These are phyloP conservation scores for Eucalyptus paniculata DNA, from an alignment of 345 rosid species.

Conservation along the genomic window DNA sequence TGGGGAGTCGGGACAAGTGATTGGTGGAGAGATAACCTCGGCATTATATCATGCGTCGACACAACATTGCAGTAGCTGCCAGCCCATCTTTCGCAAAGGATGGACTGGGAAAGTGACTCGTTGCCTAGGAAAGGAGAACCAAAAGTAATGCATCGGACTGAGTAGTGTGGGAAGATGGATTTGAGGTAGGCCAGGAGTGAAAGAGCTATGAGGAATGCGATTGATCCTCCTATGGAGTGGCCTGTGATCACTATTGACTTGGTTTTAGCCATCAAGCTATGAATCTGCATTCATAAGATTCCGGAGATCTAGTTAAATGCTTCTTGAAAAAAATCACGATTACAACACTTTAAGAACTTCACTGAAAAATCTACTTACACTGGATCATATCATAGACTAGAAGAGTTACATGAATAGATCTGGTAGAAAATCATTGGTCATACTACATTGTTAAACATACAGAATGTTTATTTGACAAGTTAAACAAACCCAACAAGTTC, in stretches of 20 bases:
- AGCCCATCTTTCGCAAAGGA: conserved; percentile 46
- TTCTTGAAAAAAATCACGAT: rapidly evolving
- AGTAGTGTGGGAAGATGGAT: conserved; percentile 1
- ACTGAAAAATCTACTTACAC: rapidly evolving
- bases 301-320: rapidly evolving
- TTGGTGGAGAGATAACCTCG: conserved; percentile 34
- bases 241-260: conserved; percentile 63
- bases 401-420: no score
- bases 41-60: conserved; percentile 46
- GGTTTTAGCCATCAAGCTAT: conserved; percentile 2
- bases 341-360: rapidly evolving
- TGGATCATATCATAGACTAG: rapidly evolving
- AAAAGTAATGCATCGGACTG: conserved; percentile 54
- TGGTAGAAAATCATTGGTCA: no score
- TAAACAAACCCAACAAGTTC: rapidly evolving
- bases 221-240: conserved; percentile 63
- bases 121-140: conserved; percentile 85
- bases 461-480: no score
- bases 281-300: conserved; percentile 14
- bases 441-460: neutral
- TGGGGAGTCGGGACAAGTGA: neutral
- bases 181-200: conserved; percentile 39
- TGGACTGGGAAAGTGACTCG: conserved; percentile 33
- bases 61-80: conserved; percentile 68
- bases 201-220: conserved; percentile 53